Conservation (phyloP, 805 yeast genomes). For the Candida silvatica region DNA sequence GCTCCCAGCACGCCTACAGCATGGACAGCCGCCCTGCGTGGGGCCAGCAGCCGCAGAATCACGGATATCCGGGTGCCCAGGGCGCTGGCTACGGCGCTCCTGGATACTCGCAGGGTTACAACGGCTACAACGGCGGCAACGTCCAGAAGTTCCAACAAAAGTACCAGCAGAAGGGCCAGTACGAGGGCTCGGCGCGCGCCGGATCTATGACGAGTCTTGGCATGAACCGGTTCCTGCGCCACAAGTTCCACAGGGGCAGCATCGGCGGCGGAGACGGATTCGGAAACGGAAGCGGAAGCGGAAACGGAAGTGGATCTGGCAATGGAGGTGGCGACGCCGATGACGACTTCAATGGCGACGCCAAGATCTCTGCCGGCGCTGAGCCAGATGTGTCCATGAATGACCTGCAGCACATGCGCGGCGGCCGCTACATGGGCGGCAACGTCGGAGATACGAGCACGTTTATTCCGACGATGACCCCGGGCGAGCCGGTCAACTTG, state of each 20-base stretch:
- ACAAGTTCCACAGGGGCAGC: slow-evolving; percentile 19
- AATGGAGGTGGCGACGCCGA: slow-evolving; percentile 21
- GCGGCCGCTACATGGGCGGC: slow-evolving; percentile 56
- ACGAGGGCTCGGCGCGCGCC: not conserved
- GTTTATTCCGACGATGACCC: slow-evolving; percentile 52
- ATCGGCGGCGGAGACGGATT: slow-evolving; percentile 15
- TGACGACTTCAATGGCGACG: slow-evolving; percentile 19
- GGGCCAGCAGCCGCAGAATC: not conserved
- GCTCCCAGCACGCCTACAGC: slow-evolving; percentile 10
- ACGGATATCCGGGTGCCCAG: not conserved
- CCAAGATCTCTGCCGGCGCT: slow-evolving; percentile 19
- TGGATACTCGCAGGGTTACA: not conserved
- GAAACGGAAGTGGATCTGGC: too few species aligned
- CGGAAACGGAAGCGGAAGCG: too few species aligned
- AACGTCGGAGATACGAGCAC: slow-evolving; percentile 42
- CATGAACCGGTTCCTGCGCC: slow-evolving; percentile 28
- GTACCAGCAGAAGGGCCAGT: not conserved
- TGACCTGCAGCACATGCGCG: slow-evolving; percentile 55
- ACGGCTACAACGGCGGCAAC: not conserved
- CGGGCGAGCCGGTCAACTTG: too few species aligned
- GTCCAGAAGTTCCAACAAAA: too few species aligned
- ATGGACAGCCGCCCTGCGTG: slow-evolving; percentile 5
- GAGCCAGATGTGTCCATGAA: slow-evolving; percentile 46
- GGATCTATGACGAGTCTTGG: not conserved
- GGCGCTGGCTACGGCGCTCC: not conserved